Evolutionary conservation across 2,329 filamentous ascomycete species (phyloP).

Genomic region (Aquanectria penicillioides): DNA sequence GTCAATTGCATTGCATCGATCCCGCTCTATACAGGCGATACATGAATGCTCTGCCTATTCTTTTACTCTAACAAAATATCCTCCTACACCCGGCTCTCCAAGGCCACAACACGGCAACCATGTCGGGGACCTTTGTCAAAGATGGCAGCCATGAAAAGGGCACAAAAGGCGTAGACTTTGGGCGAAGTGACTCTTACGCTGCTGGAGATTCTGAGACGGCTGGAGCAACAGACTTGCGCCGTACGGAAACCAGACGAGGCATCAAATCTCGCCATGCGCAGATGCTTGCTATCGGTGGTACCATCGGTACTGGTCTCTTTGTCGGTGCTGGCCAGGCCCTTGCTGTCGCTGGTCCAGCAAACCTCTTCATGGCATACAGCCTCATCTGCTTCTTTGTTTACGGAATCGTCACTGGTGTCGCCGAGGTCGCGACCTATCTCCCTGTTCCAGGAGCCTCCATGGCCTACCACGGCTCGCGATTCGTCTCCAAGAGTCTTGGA

Average conservation of each 20-base stretch:
- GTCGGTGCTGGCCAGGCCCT: constrained; percentile 20
- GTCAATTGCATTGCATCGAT: neutral
- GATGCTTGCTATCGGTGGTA: constrained; percentile 19
- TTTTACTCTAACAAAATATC: neutral
- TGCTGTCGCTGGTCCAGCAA: neutral
- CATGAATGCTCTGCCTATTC: no score
- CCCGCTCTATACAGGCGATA: neutral
- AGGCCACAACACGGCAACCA: neutral
- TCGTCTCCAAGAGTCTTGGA: constrained; percentile 14
- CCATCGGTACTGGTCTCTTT: constrained; percentile 19
- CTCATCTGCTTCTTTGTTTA: constrained; percentile 22
- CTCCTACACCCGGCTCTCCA: neutral
- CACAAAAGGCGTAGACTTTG: neutral
- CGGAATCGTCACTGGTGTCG: constrained; percentile 14
- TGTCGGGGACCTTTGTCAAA: neutral
- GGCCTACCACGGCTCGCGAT: constrained; percentile 12
- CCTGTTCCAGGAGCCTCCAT: constrained; percentile 16
- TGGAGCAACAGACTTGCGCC: constrained; percentile 1
- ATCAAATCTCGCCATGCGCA: constrained; percentile 23
- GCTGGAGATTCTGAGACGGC: constrained; percentile 8
- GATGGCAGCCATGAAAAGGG: constrained; percentile 7
- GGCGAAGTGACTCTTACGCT: constrained; percentile 6
- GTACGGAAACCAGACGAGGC: constrained; percentile 10
- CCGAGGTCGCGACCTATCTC: constrained; percentile 18
- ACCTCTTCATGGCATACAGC: constrained; percentile 16